These are phyloP conservation scores for Fraxinus velutina DNA, from an alignment of 305 asterid genomes.

Conservation along the genomic window DNA sequence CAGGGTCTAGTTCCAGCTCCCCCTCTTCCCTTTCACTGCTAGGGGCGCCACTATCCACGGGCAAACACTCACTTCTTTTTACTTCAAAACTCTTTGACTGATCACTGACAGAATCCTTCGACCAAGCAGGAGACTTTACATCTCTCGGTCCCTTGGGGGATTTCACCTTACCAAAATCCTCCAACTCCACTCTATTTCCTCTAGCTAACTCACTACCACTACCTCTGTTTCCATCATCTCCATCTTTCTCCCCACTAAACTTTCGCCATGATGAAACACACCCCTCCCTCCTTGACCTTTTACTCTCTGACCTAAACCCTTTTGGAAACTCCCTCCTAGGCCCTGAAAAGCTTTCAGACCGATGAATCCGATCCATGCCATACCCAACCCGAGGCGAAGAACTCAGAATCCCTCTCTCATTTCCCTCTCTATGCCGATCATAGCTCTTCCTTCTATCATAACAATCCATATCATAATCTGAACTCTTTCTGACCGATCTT, in stretches of 20 bases:
- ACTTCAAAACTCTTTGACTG: constrained; percentile 77
- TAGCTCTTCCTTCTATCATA: constrained; percentile 70
- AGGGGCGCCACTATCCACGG: constrained; percentile 59
- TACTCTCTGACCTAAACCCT: constrained; percentile 96
- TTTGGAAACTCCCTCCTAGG: constrained; percentile 82
- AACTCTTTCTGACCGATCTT: constrained; percentile 55
- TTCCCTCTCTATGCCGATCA: constrained; percentile 65
- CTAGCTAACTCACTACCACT: constrained; percentile 53
- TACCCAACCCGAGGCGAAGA: constrained; percentile 72
- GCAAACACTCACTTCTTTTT: constrained; percentile 59
- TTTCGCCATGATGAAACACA: constrained; percentile 81
- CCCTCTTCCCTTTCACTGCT: constrained; percentile 92
- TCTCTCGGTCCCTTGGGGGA: constrained; percentile 65
- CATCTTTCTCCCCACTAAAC: constrained; percentile 66
- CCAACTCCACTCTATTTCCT: constrained; percentile 51
- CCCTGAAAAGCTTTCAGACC: constrained; percentile 84
- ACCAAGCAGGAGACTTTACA: constrained; percentile 81
- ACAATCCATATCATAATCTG: constrained; percentile 67
- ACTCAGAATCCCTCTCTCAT: constrained; percentile 62
- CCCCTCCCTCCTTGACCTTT: constrained; percentile 81
- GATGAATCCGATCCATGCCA: constrained; percentile 60
- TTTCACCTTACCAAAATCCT: constrained; percentile 61
- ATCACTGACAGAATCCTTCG: constrained; percentile 91
- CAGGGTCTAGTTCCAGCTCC: constrained; percentile 85
- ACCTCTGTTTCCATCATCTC: constrained; percentile 59